Conservation (phyloP, 192 early-diverging fungal species). For the Martensiomyces pterosporus region DNA sequence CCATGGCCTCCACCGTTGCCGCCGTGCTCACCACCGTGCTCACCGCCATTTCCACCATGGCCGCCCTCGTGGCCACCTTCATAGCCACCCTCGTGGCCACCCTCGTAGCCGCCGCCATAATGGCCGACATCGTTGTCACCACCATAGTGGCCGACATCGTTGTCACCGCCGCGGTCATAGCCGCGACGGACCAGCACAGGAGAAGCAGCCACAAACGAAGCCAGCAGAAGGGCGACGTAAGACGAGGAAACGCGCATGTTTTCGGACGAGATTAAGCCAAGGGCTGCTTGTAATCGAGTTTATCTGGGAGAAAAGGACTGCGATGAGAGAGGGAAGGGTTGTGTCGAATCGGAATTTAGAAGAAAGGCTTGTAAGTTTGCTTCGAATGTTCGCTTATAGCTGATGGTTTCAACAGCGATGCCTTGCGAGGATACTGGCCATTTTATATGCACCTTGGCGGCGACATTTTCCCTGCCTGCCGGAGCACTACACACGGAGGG, state of each 20-base stretch:
- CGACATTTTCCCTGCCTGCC: too few relatives aligned
- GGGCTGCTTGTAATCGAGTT: too few relatives aligned
- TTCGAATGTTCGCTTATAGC: neutral
- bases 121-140: neutral
- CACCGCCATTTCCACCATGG: conserved; percentile 9
- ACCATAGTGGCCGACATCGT: neutral
- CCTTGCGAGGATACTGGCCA: neutral
- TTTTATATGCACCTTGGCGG: too few relatives aligned
- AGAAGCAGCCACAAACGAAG: conserved; percentile 3
- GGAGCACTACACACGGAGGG: too few relatives aligned
- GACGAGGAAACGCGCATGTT: conserved; percentile 7
- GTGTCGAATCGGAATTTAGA: neutral
- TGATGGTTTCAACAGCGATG: neutral
- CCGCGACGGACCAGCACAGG: conserved; percentile 3
- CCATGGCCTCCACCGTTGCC: conserved; percentile 8
- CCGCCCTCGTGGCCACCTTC: conserved; percentile 4
- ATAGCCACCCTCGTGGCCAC: conserved; percentile 1
- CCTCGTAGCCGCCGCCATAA: conserved; percentile 7
- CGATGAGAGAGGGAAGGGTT: neutral
- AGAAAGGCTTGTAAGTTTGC: neutral
- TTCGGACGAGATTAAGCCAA: neutral
- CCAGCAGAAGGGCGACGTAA: neutral
- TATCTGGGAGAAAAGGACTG: conserved; percentile 1
- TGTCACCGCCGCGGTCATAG: conserved; percentile 1
- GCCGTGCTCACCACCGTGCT: conserved; percentile 2